A percentile compares a stretch with the other conserved stretches of the same genome.
phyloP scores from a whole-genome alignment of 768 basidiomycete genomes.

The Naganishia antarctica region DNA sequence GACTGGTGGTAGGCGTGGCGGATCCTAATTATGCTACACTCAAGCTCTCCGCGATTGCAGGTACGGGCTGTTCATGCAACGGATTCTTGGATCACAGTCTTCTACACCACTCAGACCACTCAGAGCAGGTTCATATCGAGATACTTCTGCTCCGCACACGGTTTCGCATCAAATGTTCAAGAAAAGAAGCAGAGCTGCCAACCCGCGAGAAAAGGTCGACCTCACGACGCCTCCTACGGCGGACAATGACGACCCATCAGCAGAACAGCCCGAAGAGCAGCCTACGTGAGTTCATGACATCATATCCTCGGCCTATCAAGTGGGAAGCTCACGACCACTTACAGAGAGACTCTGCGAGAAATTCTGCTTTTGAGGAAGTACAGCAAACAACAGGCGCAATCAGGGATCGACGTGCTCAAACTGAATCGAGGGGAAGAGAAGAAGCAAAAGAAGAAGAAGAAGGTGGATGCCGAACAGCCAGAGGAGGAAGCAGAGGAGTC shows the following conservation, averaged over 20 bases:
- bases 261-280: constrained; percentile 37
- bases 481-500: constrained; percentile 47
- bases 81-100: no score
- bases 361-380: constrained; percentile 78
- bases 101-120: no score
- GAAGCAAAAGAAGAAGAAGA: constrained; percentile 61
- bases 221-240: constrained; percentile 14
- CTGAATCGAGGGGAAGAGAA: constrained; percentile 72
- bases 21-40: no score
- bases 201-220: constrained; percentile 37
- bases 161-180: constrained; percentile 48
- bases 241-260: neutral
- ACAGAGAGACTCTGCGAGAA: constrained; percentile 59
- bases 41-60: no score
- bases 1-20: no score
- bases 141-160: no score
- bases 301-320: neutral
- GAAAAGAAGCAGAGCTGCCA: constrained; percentile 48
- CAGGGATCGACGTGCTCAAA: constrained; percentile 77
- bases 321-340: neutral
- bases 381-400: constrained; percentile 58
- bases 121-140: no score
- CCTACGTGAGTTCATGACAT: constrained; percentile 33
- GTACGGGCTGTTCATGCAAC: no score
- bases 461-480: constrained; percentile 51